These are phyloP conservation scores for Ceratocystis diversiconidia DNA, from an alignment of 2,329 filamentous ascomycete genomes.

Conservation along the genomic window DNA sequence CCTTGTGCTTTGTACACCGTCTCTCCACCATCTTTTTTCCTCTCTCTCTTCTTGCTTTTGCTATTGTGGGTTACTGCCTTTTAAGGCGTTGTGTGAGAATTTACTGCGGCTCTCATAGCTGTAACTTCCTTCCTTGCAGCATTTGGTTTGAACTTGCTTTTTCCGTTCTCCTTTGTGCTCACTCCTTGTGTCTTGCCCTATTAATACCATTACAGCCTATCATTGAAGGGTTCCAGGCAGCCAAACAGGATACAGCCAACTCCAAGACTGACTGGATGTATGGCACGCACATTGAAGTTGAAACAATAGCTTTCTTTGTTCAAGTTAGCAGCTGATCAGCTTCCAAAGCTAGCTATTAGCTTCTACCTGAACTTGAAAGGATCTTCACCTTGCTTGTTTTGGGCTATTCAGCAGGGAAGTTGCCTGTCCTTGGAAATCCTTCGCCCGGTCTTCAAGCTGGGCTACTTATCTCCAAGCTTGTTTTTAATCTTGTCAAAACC, in stretches of 20 bases:
- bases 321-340: not conserved
- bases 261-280: not conserved
- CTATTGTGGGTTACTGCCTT: not conserved
- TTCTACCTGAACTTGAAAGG: not conserved
- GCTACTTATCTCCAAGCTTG: not conserved
- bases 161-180: not conserved
- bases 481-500: not conserved
- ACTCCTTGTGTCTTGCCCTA: not conserved
- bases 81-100: not conserved
- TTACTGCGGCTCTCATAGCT: not conserved
- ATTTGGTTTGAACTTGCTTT: not conserved
- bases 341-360: not conserved
- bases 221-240: not conserved
- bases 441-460: not conserved
- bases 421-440: slow-evolving; percentile 2
- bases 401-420: not conserved
- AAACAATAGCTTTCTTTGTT: not conserved
- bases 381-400: not conserved
- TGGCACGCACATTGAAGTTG: not conserved
- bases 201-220: not conserved
- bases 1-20: not conserved
- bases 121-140: not conserved
- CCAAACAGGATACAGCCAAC: not conserved
- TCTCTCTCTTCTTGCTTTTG: not conserved
- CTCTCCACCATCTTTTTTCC: not conserved